Base-by-base conservation (phyloP, 805 yeast genomes). In the Saturnispora mendoncae region DNA sequence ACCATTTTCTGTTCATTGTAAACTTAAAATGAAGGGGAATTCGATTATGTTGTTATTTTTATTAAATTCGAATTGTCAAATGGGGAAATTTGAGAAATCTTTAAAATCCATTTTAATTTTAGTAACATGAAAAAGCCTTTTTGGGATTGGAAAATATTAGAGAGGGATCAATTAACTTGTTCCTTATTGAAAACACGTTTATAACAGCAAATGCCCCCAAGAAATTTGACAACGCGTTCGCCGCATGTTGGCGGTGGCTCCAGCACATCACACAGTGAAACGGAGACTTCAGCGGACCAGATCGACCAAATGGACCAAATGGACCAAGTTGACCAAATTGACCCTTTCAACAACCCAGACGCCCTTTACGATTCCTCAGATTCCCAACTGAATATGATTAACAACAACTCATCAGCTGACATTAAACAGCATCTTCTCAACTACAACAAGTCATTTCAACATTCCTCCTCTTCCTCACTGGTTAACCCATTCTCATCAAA, bases 211-310 rank as follows among this genome's bases (percentile, higher is more conserved):
- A 59, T 58, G 64, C 47, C 65, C 3, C 49, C 61, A 12, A 55
- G 66, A 45, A 60, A 58, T 45, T 46, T 61, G 33, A 61, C 66
- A 10, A 45, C 63, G 4, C 51, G 54, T 34, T 57, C 65, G 3
- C 64, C 65, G 18, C 61, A 57, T 35, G 45, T 56, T 40, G 62
- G 43, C 6, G 10, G 9, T 10, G 35, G 25, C 13, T 38, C 50
- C 2, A 50, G 48, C 33, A 53, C 61, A 5, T 43, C 48, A 36
- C 48, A 55, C 24, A 51, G 55, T 36, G 56, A 52, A 33, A 51
- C 51, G n/a, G n/a, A n/a, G n/a, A n/a, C n/a, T 9, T 41, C 44
- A 18, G 35, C 38, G 6, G 41, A 45, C 18, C 36, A 49, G 6
- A 41, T 23, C 12, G 48, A 44, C n/a, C n/a, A n/a, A n/a, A n/a